Percentiles rank a stretch among this genome's conserved stretches.
Evolutionary conservation across 441 rosid species (phyloP).

Genomic region (Melastoma candidum): DNA sequence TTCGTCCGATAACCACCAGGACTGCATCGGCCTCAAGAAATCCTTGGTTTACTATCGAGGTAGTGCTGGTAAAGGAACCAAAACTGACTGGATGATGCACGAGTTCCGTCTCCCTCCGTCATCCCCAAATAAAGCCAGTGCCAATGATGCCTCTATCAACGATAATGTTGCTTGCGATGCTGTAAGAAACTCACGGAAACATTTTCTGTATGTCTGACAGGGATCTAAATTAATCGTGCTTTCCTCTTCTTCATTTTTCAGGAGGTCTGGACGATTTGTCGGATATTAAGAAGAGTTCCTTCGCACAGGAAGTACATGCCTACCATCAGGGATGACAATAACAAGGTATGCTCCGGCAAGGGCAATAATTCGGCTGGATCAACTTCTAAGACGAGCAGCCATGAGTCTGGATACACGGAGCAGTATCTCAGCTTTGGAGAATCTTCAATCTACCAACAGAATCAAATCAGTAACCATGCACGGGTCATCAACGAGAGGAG

Average conservation of each 20-base stretch:
- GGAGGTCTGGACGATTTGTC: conserved; percentile 89
- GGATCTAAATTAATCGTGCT: not conserved
- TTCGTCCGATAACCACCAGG: conserved; percentile 27
- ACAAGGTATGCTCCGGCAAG: conserved; percentile 18
- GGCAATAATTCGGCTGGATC: conserved; percentile 1
- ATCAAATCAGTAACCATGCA: no score
- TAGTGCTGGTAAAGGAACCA: conserved; percentile 83
- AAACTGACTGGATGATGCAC: conserved; percentile 99
- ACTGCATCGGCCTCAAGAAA: conserved; percentile 77
- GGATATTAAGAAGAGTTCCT: conserved; percentile 57
- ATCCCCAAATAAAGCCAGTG: conserved; percentile 1
- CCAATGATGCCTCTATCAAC: conserved; percentile 10
- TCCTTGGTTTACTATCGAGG: conserved; percentile 84
- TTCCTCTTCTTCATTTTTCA: conserved; percentile 12
- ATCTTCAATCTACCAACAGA: no score
- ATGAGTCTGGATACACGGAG: not conserved
- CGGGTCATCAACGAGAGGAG: no score
- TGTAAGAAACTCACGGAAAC: conserved; percentile 28
- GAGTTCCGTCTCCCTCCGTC: conserved; percentile 77
- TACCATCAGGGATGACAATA: conserved; percentile 44
- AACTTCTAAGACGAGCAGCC: conserved; percentile 20
- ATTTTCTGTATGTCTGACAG: not conserved
- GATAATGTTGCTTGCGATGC: conserved; percentile 36
- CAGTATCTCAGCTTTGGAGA: no score
- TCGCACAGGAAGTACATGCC: conserved; percentile 41